phyloP scores from a whole-genome alignment of 257 asterid species.

The Osmanthus fragrans region DNA sequence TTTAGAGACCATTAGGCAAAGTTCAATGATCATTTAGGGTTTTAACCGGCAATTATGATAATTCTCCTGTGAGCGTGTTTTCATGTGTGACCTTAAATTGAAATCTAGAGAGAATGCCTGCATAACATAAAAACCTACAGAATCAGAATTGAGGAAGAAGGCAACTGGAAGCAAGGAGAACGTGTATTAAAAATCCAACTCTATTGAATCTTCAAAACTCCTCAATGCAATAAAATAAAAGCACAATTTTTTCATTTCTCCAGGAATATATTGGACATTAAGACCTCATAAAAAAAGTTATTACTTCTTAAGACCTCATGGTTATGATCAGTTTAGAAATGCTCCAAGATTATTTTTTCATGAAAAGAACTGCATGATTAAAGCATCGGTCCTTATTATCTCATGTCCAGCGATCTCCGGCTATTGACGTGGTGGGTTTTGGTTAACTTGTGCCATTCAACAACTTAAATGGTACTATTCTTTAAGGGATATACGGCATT shows the following conservation, averaged over 20 bases:
- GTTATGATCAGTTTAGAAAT: background rate
- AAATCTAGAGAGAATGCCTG: conserved; percentile 99
- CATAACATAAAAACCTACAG: conserved; percentile 2
- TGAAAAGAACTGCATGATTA: background rate
- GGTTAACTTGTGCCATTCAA: background rate
- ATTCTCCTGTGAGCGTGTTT: conserved; percentile 98
- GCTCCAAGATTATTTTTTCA: background rate
- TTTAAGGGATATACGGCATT: background rate
- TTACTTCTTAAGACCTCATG: background rate
- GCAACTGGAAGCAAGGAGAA: conserved; percentile 2
- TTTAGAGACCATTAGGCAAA: too few relatives aligned
- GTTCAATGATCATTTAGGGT: too few relatives aligned
- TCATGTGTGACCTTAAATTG: conserved; percentile 96
- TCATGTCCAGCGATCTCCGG: background rate
- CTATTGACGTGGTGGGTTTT: background rate
- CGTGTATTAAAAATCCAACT: background rate
- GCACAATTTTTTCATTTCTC: background rate
- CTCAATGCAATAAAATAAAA: background rate
- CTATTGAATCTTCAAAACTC: background rate
- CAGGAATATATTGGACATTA: background rate
- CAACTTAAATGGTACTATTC: background rate
- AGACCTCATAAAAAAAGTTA: background rate
- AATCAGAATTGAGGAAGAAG: conserved; percentile 10
- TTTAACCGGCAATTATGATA: conserved; percentile 96
- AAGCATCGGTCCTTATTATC: background rate